Evolutionary conservation across 306 rosid genomes (phyloP), one percentile per base, ranked within the genome.

Genomic region (Alnus glutinosa): DNA sequence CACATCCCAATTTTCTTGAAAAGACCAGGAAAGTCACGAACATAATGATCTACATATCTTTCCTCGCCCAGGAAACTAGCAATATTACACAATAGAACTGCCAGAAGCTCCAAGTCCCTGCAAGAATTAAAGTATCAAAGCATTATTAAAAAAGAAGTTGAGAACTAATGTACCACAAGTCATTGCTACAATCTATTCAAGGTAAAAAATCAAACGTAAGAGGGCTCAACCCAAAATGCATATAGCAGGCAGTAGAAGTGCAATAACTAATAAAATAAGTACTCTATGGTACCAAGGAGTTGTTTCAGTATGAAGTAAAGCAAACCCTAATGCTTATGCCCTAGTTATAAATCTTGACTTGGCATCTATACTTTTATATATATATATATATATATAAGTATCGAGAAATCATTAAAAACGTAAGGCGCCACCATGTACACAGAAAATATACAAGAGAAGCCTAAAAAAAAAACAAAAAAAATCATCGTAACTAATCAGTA

Each of bases 101-200:
- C 91, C 78, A 94, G 88, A 84, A 86, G 90, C 91, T 89, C 97
- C 71, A 88, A 83, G 85, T 94, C 98, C 93, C 98, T 94, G 18
- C 75, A 78, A 74, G 59, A 86, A 76, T 57, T 44, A 80, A 70
- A 74, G 51, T 62, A 71, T 36, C 69, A 63, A 58, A 72, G 75
- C 75, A 87, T 19, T 19, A 49, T 55, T 79, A 76, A 36, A 15
- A 30, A 44, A 59, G 50, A 50, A 55, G 66, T 66, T 68, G 50
- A 78, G 39, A 39, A 46, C 13, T 8, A 76, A 49, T n/a, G 15
- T 57, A 67, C 49, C 55, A 77, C 37, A 51, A 58, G 32, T 77
- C 54, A 62, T 42, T 44, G 57, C 30, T 48, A 55, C 36, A 49
- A 47, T 50, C 52, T 50, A 48, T 4, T 76, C 16, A 59, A 80